Evolutionary conservation across 805 yeast genomes (phyloP).

Genomic region (Yamadazyma kitorensis): DNA sequence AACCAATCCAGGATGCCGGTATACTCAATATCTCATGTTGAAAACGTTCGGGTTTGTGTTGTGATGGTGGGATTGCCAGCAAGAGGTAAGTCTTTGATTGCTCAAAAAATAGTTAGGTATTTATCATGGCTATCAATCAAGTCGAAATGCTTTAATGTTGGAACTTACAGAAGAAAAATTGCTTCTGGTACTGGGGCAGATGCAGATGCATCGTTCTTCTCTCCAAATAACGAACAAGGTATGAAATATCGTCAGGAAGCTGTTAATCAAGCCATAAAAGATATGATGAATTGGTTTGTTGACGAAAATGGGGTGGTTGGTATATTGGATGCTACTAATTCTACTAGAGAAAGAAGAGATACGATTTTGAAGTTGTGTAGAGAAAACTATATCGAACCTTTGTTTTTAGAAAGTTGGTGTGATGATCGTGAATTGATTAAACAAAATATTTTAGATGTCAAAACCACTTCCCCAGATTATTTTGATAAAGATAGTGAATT

Average conservation of each 20-base stretch:
- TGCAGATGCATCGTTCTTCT: slow-evolving; percentile 73
- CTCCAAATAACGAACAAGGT: slow-evolving; percentile 63
- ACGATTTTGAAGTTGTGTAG: slow-evolving; percentile 61
- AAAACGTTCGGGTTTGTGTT: slow-evolving; percentile 76
- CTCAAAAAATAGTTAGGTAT: slow-evolving; percentile 91
- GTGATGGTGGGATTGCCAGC: slow-evolving; percentile 89
- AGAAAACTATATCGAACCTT: slow-evolving; percentile 72
- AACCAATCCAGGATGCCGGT: slow-evolving; percentile 44
- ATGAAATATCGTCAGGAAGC: slow-evolving; percentile 64
- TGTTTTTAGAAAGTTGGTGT: slow-evolving; percentile 91
- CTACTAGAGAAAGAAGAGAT: slow-evolving; percentile 69
- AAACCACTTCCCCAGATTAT: slow-evolving; percentile 84
- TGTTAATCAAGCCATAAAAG: slow-evolving; percentile 65
- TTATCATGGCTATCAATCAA: slow-evolving; percentile 87
- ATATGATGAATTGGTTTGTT: slow-evolving; percentile 84
- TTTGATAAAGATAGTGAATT: slow-evolving; percentile 61
- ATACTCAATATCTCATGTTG: slow-evolving; percentile 56
- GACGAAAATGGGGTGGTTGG: slow-evolving; percentile 86
- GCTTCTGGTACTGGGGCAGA: slow-evolving; percentile 47
- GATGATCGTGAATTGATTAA: slow-evolving; percentile 74
- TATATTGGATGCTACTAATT: slow-evolving; percentile 89
- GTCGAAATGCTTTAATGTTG: slow-evolving; percentile 87
- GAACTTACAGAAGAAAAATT: slow-evolving; percentile 69
- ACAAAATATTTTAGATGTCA: slow-evolving; percentile 82
- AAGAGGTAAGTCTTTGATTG: slow-evolving; percentile 90